Base-by-base conservation (phyloP, 257 asterid genomes). In the Primulina eburnea region DNA sequence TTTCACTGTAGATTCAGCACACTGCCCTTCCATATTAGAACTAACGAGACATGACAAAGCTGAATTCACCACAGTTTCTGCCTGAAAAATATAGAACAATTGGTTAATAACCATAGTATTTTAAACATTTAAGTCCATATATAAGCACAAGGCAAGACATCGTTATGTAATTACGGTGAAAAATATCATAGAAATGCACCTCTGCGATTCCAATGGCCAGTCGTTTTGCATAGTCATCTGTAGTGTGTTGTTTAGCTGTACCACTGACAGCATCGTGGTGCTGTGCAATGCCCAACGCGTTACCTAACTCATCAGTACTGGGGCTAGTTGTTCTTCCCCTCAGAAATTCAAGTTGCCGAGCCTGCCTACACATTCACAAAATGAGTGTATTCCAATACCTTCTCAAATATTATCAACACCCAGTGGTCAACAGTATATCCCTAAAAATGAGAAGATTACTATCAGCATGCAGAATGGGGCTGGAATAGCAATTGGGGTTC, bases 211-310 rank as follows among this genome's bases (percentile, higher is more conserved):
- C 97, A 78, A 92, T 84, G 56, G 95, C 90, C 72, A 92, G 77
- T 64, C 96, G 93, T 76, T 92, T 92, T 56, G 92, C 88, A 75
- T 87, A 92, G 84, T 92, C 97, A 20, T 89, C 58, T 14, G 95
- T 89, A 21, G 96, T 86, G 65, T 92, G 96, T 77, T 87, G 96
- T 77, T 80, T 86, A 62, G 97, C 91, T 67, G 97, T 89, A 71
- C 97, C 97, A 43, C 78, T 78, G 62, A 85, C 74, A 69, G 95
- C 96, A 77, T 91, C 97, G 66, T 89, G 97, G 80, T 91, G 97
- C 71, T 91, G 97, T 53, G 92, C 84, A 75, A 83, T 72, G 65
- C 92, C 97, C 70, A 91, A 71, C 55, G 93, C 95, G 75, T 91
- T 84, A 73, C 92, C 96, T 37, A 91, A 78, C 55, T 81, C 66